Conservation (phyloP, 148 eudicot species). For the Mesembryanthemum crystallinum region DNA sequence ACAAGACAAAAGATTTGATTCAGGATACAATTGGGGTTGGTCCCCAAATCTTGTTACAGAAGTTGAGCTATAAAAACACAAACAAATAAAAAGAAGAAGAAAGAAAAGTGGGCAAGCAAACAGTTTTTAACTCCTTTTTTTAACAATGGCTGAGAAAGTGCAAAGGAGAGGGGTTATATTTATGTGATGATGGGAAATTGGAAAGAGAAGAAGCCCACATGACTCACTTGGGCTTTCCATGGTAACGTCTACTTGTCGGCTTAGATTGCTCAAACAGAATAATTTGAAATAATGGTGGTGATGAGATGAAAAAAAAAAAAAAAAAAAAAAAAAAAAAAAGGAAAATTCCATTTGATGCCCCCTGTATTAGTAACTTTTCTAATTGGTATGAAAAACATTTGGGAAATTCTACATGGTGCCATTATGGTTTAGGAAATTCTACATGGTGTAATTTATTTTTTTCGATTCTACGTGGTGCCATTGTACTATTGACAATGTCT, state of each 20-base stretch:
- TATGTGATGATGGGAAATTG: slow-evolving; percentile 1
- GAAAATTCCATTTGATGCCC: too few relatives aligned
- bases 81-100: background rate
- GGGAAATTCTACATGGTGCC: too few relatives aligned
- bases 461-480: too few relatives aligned
- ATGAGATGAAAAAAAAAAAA: too few relatives aligned
- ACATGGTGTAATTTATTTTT: too few relatives aligned
- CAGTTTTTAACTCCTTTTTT: background rate
- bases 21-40: slow-evolving; percentile 15
- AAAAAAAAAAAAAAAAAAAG: too few relatives aligned
- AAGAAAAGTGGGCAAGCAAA: background rate
- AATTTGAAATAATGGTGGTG: background rate
- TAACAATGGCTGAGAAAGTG: background rate
- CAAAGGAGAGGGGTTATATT: background rate
- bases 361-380: too few relatives aligned
- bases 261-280: background rate
- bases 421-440: too few relatives aligned
- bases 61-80: background rate
- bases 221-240: background rate
- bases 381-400: too few relatives aligned
- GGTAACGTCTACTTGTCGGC: background rate
- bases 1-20: slow-evolving; percentile 25
- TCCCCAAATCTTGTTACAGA: slow-evolving; percentile 15
- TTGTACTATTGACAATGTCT: too few relatives aligned
- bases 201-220: slow-evolving; percentile 9